phyloP scores from a whole-genome alignment of 768 basidiomycete genomes.

The Lactifluus volemus region DNA sequence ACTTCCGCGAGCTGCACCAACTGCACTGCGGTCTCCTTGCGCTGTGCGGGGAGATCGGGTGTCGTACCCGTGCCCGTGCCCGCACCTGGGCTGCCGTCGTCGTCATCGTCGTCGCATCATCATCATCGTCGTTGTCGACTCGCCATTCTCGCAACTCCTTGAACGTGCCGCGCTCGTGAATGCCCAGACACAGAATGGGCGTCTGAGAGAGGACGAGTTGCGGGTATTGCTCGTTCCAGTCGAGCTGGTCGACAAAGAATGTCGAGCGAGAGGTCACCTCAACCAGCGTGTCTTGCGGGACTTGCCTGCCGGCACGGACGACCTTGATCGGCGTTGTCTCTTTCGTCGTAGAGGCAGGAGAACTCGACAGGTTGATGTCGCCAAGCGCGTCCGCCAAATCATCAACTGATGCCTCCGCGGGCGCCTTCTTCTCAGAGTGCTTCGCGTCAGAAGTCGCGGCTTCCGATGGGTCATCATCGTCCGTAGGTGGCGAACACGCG shows the following conservation, averaged over 20 bases:
- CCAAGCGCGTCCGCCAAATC: slow-evolving; percentile 20
- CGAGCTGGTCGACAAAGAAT: slow-evolving; percentile 23
- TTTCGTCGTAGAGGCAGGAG: neutral
- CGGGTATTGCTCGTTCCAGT: slow-evolving; percentile 56
- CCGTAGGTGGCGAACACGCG: slow-evolving; percentile 20
- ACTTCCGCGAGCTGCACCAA: slow-evolving; percentile 8
- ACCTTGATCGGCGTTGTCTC: neutral
- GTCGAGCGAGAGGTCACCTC: slow-evolving; percentile 29
- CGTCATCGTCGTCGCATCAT: too few species aligned
- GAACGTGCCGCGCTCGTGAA: slow-evolving; percentile 50
- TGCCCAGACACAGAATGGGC: slow-evolving; percentile 47
- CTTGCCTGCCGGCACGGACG: slow-evolving; percentile 11
- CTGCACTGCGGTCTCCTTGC: neutral
- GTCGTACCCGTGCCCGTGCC: neutral
- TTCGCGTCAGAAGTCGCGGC: neutral
- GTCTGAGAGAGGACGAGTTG: slow-evolving; percentile 68
- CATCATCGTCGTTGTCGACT: slow-evolving; percentile 9
- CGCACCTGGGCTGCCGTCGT: too few species aligned
- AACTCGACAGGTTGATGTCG: slow-evolving; percentile 9
- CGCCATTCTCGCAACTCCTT: slow-evolving; percentile 37
- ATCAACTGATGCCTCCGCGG: slow-evolving; percentile 6
- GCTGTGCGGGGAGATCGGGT: neutral
- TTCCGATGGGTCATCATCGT: neutral
- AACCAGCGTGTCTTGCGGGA: slow-evolving; percentile 19
- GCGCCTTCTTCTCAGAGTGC: neutral